A percentile compares a stretch with the other conserved stretches of the same genome.
Evolutionary conservation across 257 asterid genomes (phyloP).

Genomic region (Solanum peruvianum): DNA sequence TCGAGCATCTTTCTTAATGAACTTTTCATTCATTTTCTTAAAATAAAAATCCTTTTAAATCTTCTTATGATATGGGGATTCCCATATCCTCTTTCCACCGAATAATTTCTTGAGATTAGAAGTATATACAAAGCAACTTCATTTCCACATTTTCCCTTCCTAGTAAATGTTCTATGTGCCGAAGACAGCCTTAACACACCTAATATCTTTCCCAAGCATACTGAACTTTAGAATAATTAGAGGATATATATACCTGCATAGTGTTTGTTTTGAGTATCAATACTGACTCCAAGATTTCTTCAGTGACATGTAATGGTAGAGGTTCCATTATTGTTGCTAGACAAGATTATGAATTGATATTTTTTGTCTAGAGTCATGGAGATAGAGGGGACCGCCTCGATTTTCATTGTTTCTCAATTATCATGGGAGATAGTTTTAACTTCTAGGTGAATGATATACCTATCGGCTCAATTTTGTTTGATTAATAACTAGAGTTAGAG

Average conservation of each 20-base stretch:
- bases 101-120: neutral
- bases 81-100: neutral
- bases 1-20: slow-evolving; percentile 17
- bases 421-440: neutral
- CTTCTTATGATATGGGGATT: neutral
- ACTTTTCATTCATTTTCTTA: slow-evolving; percentile 17
- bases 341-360: neutral
- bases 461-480: neutral
- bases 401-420: neutral
- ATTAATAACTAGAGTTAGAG: neutral
- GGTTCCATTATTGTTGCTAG: neutral
- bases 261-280: neutral
- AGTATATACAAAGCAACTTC: neutral
- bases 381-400: neutral
- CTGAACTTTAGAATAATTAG: neutral
- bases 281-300: neutral
- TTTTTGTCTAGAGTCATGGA: neutral
- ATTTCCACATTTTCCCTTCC: neutral
- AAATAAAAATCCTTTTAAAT: slow-evolving; percentile 19
- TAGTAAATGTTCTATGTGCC: neutral
- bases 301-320: neutral
- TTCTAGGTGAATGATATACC: neutral
- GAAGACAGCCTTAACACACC: neutral
- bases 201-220: neutral
- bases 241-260: neutral